Evolutionary conservation across 2,329 filamentous ascomycete species (phyloP).

Genomic region (Leptographium flavum): DNA sequence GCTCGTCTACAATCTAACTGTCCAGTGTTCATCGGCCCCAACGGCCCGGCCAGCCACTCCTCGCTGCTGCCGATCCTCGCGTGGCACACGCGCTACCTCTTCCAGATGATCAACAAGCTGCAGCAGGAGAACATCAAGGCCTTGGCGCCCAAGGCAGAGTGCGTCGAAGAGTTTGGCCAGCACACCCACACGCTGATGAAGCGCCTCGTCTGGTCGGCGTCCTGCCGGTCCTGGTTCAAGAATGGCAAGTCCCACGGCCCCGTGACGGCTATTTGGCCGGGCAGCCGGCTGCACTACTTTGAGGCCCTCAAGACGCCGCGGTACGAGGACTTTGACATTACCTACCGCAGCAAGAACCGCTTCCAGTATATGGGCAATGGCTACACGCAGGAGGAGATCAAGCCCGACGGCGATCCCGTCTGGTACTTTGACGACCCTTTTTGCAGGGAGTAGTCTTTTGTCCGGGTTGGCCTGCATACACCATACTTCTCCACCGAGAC

Average conservation of each 20-base stretch:
- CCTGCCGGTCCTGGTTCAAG: conserved; percentile 17
- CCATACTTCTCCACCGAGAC: no score
- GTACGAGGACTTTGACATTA: conserved; percentile 18
- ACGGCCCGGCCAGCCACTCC: conserved; percentile 11
- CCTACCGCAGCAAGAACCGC: conserved; percentile 5
- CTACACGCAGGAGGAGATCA: conserved; percentile 21
- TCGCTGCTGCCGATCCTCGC: conserved; percentile 14
- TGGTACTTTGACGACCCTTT: no score
- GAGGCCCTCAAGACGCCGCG: conserved; percentile 14
- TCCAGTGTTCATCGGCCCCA: conserved; percentile 13
- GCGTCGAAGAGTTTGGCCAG: conserved; percentile 18
- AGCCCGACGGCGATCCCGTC: no score
- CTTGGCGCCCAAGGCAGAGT: conserved; percentile 13
- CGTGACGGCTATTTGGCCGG: conserved; percentile 12
- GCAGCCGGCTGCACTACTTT: conserved; percentile 12
- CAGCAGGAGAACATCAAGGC: conserved; percentile 18
- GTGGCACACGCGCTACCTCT: conserved; percentile 18
- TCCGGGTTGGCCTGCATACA: no score
- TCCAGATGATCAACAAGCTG: conserved; percentile 13
- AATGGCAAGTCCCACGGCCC: conserved; percentile 11
- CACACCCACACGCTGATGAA: conserved; percentile 17
- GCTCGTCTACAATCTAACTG: no score
- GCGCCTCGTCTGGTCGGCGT: conserved; percentile 15
- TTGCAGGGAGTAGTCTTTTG: no score
- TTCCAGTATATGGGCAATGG: conserved; percentile 6